Percentiles rank a stretch among this genome's conserved stretches.
Conservation (phyloP, 768 basidiomycete genomes). For the Mycena galericulata region DNA sequence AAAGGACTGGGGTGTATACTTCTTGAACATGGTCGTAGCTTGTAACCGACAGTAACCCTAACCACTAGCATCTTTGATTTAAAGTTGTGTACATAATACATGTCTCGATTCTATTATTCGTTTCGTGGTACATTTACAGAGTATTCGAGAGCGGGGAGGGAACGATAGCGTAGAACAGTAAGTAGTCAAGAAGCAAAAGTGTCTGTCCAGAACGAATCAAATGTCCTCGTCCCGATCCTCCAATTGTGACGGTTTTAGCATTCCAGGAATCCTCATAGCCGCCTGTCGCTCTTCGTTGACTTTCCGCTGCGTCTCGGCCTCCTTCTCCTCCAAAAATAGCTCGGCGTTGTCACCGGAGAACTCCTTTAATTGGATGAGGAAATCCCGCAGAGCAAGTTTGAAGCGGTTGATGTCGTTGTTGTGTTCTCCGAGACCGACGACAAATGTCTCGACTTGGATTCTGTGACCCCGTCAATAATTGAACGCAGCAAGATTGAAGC, state of each 20-base stretch:
- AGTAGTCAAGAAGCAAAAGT: constrained; percentile 40
- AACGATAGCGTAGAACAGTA: constrained; percentile 42
- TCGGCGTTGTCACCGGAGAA: constrained; percentile 96
- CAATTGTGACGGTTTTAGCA: constrained; percentile 95
- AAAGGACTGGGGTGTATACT: constrained; percentile 53
- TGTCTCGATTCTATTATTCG: constrained; percentile 31
- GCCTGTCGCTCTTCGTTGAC: constrained; percentile 87
- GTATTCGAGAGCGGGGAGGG: constrained; percentile 26
- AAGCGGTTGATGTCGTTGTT: constrained; percentile 89
- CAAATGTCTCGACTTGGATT: constrained; percentile 78
- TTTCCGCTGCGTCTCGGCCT: constrained; percentile 82
- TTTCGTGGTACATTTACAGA: constrained; percentile 17
- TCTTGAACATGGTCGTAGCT: constrained; percentile 76
- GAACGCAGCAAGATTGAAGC: constrained; percentile 26
- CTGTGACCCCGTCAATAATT: constrained; percentile 50
- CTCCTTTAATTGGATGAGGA: constrained; percentile 97
- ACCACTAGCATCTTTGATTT: not conserved
- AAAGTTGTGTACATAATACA: constrained; percentile 23
- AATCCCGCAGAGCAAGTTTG: constrained; percentile 95
- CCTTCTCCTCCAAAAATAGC: constrained; percentile 94
- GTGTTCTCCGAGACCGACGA: constrained; percentile 74
- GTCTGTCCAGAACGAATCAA: constrained; percentile 52
- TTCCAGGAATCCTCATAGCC: constrained; percentile 95
- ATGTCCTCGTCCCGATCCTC: constrained; percentile 95
- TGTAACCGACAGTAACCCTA: not conserved